These are phyloP conservation scores for Phytophthora syringae DNA, from an alignment of 352 stramenopile species.

Conservation along the genomic window DNA sequence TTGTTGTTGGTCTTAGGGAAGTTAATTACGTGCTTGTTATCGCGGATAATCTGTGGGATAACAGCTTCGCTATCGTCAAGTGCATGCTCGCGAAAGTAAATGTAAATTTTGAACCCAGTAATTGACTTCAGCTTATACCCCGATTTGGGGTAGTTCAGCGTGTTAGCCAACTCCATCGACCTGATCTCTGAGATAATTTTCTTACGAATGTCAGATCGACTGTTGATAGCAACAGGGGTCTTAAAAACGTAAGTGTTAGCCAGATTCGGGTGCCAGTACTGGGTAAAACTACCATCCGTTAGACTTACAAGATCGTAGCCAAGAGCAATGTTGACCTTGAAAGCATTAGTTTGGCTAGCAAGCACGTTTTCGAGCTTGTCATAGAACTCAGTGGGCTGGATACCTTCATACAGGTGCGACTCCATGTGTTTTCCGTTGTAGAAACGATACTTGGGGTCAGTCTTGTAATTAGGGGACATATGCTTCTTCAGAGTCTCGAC, in stretches of 20 bases:
- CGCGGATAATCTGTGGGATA: conserved; percentile 4
- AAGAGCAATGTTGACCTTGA: conserved; percentile 15
- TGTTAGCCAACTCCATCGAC: background rate
- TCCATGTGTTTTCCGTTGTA: conserved; percentile 10
- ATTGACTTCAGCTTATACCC: background rate
- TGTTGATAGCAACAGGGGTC: conserved; percentile 11
- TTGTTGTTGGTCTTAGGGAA: too few species aligned
- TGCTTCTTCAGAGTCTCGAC: background rate
- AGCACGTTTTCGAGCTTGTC: conserved; percentile 18
- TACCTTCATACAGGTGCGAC: background rate
- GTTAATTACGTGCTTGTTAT: background rate
- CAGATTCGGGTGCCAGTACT: conserved; percentile 5
- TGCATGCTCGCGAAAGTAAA: background rate
- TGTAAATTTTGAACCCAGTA: conserved; percentile 8
- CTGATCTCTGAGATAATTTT: conserved; percentile 3
- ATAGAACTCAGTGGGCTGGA: background rate
- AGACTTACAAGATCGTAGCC: conserved; percentile 13
- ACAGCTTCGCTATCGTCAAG: conserved; percentile 1
- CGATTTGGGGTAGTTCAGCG: background rate
- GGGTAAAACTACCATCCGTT: background rate
- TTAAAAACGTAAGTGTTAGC: conserved; percentile 16
- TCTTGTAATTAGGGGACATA: conserved; percentile 5
- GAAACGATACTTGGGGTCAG: conserved; percentile 9
- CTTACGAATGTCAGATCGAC: conserved; percentile 4
- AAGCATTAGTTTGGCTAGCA: conserved; percentile 1